A percentile compares a stretch with the other conserved stretches of the same genome.
phyloP scores from a whole-genome alignment of 192 early-diverging fungal species.

The Coemansia furcata region DNA sequence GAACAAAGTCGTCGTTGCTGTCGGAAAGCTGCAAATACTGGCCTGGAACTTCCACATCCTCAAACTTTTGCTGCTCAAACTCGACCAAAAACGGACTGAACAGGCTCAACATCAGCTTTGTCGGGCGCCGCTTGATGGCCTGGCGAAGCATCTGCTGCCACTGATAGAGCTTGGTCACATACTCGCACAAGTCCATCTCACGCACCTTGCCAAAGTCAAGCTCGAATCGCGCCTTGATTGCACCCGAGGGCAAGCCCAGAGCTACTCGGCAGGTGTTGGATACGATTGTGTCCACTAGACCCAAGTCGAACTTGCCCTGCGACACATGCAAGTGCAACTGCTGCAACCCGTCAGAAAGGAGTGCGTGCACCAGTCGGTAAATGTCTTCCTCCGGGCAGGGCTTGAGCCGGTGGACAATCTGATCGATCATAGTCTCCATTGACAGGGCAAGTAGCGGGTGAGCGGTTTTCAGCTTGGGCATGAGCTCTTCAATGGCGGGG shows the following conservation, averaged over 20 bases:
- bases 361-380: slow-evolving; percentile 89
- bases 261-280: slow-evolving; percentile 83
- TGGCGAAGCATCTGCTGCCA: slow-evolving; percentile 95
- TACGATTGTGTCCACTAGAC: slow-evolving; percentile 35
- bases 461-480: slow-evolving; percentile 90
- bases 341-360: slow-evolving; percentile 88
- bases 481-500: slow-evolving; percentile 85
- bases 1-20: slow-evolving; percentile 86
- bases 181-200: slow-evolving; percentile 72
- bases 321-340: slow-evolving; percentile 47
- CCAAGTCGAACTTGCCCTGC: slow-evolving; percentile 19
- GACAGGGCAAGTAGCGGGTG: slow-evolving; percentile 90
- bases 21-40: slow-evolving; percentile 87
- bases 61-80: slow-evolving; percentile 98
- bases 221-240: slow-evolving; percentile 71
- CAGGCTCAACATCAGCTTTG: slow-evolving; percentile 78
- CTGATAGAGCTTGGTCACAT: slow-evolving; percentile 81
- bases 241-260: slow-evolving; percentile 76
- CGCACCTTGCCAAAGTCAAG: slow-evolving; percentile 90
- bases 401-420: slow-evolving; percentile 91
- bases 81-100: slow-evolving; percentile 92
- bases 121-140: slow-evolving; percentile 79
- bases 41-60: slow-evolving; percentile 98
- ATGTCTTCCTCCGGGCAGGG: slow-evolving; percentile 97
- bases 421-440: slow-evolving; percentile 99